These are phyloP conservation scores for Barnettozyma wickerhamii DNA, from an alignment of 805 yeast species.

Conservation along the genomic window DNA sequence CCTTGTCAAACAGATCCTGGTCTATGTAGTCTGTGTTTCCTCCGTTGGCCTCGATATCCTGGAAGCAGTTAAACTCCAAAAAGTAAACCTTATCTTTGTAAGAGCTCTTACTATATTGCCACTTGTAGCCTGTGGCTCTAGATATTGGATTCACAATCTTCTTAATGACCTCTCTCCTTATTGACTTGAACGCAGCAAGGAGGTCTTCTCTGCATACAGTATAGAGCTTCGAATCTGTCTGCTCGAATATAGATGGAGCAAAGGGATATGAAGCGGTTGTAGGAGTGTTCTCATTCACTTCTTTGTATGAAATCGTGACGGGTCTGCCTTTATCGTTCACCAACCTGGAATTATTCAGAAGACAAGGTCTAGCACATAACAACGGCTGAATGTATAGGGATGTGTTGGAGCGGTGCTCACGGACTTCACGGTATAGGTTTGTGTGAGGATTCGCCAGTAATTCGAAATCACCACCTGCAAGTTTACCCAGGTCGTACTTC, in stretches of 20 bases:
- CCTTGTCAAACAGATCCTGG: slow-evolving; percentile 2
- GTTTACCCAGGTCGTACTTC: slow-evolving; percentile 19
- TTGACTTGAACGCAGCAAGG: slow-evolving; percentile 16
- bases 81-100: slow-evolving; percentile 20
- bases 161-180: slow-evolving; percentile 19
- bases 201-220: slow-evolving; percentile 19
- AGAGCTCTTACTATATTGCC: slow-evolving; percentile 21
- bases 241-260: slow-evolving; percentile 16
- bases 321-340: slow-evolving; percentile 21
- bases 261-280: slow-evolving; percentile 21
- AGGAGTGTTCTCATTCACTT: slow-evolving; percentile 16
- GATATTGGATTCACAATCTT: slow-evolving; percentile 19
- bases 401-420: slow-evolving; percentile 19
- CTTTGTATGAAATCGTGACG: slow-evolving; percentile 18
- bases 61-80: slow-evolving; percentile 22
- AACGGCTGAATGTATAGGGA: slow-evolving; percentile 18
- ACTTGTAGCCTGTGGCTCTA: slow-evolving; percentile 22
- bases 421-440: slow-evolving; percentile 18
- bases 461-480: slow-evolving; percentile 20
- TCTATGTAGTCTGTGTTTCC: not conserved
- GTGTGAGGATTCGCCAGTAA: slow-evolving; percentile 8
- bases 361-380: slow-evolving; percentile 19
- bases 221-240: slow-evolving; percentile 17
- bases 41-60: slow-evolving; percentile 11
- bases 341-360: slow-evolving; percentile 17